These are phyloP conservation scores for Hypoxylon sp. DNA, from an alignment of 2,329 filamentous ascomycete genomes.

Conservation along the genomic window DNA sequence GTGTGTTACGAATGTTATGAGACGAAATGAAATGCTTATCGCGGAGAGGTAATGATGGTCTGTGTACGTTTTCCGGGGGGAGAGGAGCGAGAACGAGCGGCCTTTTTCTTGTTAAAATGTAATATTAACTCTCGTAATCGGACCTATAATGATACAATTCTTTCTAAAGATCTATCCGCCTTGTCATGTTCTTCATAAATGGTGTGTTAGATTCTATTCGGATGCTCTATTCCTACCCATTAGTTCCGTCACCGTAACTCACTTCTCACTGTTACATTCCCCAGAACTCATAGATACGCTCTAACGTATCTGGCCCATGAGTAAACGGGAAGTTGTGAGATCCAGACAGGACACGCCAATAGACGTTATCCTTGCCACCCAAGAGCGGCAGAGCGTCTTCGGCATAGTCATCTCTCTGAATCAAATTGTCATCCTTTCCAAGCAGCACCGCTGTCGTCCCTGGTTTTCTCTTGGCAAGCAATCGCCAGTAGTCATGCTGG, in stretches of 20 bases:
- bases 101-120: constrained; percentile 22
- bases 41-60: not conserved
- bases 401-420: constrained; percentile 60
- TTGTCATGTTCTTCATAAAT: not conserved
- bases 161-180: constrained; percentile 6
- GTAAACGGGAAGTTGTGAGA: constrained; percentile 71
- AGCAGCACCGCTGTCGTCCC: constrained; percentile 62
- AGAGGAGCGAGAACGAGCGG: not conserved
- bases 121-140: constrained; percentile 27
- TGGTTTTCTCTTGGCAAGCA: constrained; percentile 53
- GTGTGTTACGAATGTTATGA: not conserved
- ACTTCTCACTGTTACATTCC: too few species aligned
- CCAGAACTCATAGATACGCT: constrained; percentile 60
- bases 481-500: constrained; percentile 60
- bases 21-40: not conserved
- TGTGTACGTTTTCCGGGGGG: not conserved
- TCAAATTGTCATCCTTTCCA: constrained; percentile 60
- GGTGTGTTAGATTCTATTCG: too few species aligned
- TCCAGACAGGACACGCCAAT: constrained; percentile 61
- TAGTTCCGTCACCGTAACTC: too few species aligned
- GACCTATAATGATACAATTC: constrained; percentile 29
- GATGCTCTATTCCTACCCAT: too few species aligned
- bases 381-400: constrained; percentile 60
- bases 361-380: constrained; percentile 58
- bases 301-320: constrained; percentile 55